Base-by-base conservation (phyloP, 768 basidiomycete genomes). In the Neoboletus subvelutipes region DNA sequence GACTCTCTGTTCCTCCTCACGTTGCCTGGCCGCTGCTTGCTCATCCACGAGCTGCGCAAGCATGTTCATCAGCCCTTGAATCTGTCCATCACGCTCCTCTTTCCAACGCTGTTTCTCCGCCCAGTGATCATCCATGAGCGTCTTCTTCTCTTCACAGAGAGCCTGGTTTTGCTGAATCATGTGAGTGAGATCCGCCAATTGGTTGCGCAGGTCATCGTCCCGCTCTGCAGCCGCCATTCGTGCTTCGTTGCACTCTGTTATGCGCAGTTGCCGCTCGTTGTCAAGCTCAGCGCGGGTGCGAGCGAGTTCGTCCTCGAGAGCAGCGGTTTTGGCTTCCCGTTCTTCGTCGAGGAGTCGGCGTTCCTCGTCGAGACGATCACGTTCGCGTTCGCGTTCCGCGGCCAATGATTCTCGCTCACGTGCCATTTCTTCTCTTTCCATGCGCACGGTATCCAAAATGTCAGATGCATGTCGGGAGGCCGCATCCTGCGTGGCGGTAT, bases 151-250 rank as follows among this genome's bases (percentile, higher is more conserved):
- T 31, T 83, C 80, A 36, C 80, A 78, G 48, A 80, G 77, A 34
- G 84, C 80, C 2, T 81, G 76, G 54, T 90, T 86, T 55, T 86
- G 84, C 54, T 88, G 83, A 15, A 92, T 76, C 52, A 90, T 67
- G 59, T 87, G 86, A 1, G 90, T 86, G 60, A 94, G 82, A 57
- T 92, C 90, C 5, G 68, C 73, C 15, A 94, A 70, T 61, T 91
- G 89, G 39, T 69, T 75, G 34, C 83, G 77, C 42, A 89, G 68
- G 9, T 73, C 78, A 15, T 87, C 84, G 58, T 86, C 83, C 7
- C 84, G 80, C 55, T 89, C 87, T 39, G 75, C 65, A 34, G 77
- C 74, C 47, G 86, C 87, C 65, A 90, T 87, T 33, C 82, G 76
- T 20, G 80, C 77, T 58, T 87, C 87, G 2, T 84, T 76, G 43